Base-by-base conservation (phyloP, 2,329 filamentous ascomycete genomes). In the Penicillium sp. region DNA sequence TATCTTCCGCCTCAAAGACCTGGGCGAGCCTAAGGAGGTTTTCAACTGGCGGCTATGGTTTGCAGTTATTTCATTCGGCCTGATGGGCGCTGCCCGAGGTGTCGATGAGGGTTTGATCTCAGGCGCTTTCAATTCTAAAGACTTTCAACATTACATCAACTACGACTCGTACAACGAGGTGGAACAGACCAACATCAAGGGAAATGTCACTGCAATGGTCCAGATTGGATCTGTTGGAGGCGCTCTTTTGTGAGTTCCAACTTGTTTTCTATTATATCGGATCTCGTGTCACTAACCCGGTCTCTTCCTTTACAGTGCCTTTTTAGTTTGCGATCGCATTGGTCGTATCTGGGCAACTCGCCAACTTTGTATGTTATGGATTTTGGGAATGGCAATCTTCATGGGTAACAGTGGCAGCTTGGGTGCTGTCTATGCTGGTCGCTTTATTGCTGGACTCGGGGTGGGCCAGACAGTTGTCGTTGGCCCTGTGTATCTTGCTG, bases 31-130 rank as follows among this genome's bases (percentile, higher is more conserved):
- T 5, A 81, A 81, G 53, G 84, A 89, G 67, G 82, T 86, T 59
- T 84, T 91, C 71, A 92, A 92, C 76, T 91, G 88, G 88, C 81
- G 85, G 43, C 79, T 92, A 59, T 91, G 88, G 86, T 90, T 89
- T 72, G 86, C 88, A 40, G 87, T 92, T 53, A 69, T 89, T 60
- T 86, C 85, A 5, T 90, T 91, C 61, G 86, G 86, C 46, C 81
- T 93, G 35, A 85, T 92, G 74, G 89, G 89, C 53, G 88, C 89
- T 3, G 88, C 89, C 39, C 83, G 89, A 56, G 89, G 89, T 64
- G 74, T 92, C n/a, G 89, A 93, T 61, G 89, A 93, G 73, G 89
- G 89, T 58, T 80, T 93, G 57, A 92, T 92, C 61, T 84, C 82
- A 9, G 88, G 88, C 1, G 87, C 87, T 14, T 86, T 89, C 72